Conservation (phyloP, 768 basidiomycete genomes). For the Russula compacta region DNA sequence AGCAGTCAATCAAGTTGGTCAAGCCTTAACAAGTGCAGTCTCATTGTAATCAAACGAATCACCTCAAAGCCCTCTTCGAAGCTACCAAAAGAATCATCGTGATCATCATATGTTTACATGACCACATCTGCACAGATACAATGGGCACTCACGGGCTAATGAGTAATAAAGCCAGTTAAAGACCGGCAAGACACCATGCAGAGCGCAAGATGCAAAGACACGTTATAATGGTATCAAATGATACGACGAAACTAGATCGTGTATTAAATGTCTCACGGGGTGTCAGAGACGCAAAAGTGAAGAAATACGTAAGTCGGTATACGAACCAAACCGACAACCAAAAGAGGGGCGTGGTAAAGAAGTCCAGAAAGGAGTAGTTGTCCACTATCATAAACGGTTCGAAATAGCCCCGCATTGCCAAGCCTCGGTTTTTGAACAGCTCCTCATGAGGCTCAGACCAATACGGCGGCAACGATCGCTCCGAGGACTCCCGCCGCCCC, state of each 20-base stretch:
- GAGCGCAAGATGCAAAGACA: neutral
- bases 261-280: conserved; percentile 10
- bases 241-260: neutral
- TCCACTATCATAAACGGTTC: conserved; percentile 3
- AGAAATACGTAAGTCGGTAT: neutral
- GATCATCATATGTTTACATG: conserved; percentile 1
- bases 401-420: neutral
- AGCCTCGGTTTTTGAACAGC: neutral
- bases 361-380: conserved; percentile 9
- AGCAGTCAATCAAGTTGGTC: no score
- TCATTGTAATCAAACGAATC: no score
- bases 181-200: neutral
- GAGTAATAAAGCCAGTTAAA: neutral
- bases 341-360: neutral
- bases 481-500: conserved; percentile 34
- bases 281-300: neutral
- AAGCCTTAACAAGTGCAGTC: no score
- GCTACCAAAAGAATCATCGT: neutral
- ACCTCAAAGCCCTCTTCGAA: neutral
- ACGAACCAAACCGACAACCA: neutral
- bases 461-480: conserved; percentile 31
- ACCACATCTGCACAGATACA: neutral
- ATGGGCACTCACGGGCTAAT: neutral
- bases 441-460: conserved; percentile 26
- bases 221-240: conserved; percentile 7